Evolutionary conservation across 371 early-diverging fungal genomes (phyloP).

Genomic region (Mucor velutinosus): DNA sequence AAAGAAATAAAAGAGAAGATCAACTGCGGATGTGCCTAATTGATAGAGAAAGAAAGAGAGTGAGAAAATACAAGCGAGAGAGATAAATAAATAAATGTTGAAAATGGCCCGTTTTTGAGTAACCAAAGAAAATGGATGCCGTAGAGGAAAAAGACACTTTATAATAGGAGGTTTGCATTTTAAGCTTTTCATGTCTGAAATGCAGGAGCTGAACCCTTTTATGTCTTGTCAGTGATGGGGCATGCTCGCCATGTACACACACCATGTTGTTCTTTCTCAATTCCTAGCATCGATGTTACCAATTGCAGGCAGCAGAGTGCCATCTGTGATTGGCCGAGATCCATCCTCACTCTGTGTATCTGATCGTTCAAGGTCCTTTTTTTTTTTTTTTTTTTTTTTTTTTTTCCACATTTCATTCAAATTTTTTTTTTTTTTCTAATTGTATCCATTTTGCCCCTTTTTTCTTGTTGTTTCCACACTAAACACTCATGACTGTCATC

Average conservation of each 20-base stretch:
- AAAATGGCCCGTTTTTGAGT: slow-evolving; percentile 5
- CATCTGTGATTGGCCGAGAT: not conserved
- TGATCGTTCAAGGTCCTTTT: not conserved
- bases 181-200: not conserved
- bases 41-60: no score
- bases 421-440: not conserved
- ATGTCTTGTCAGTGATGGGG: not conserved
- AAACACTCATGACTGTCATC: slow-evolving; percentile 5
- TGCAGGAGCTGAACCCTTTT: slow-evolving; percentile 1
- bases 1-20: not conserved
- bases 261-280: not conserved
- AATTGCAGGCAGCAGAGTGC: not conserved
- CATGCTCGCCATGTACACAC: not conserved
- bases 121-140: not conserved
- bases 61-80: not conserved
- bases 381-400: not conserved
- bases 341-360: not conserved
- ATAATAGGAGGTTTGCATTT: not conserved
- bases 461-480: not conserved
- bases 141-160: not conserved
- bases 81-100: not conserved
- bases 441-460: not conserved
- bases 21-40: not conserved
- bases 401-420: not conserved
- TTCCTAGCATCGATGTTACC: not conserved